Evolutionary conservation across 106 monocot genomes (phyloP).

Genomic region (Dioscorea zingiberensis): DNA sequence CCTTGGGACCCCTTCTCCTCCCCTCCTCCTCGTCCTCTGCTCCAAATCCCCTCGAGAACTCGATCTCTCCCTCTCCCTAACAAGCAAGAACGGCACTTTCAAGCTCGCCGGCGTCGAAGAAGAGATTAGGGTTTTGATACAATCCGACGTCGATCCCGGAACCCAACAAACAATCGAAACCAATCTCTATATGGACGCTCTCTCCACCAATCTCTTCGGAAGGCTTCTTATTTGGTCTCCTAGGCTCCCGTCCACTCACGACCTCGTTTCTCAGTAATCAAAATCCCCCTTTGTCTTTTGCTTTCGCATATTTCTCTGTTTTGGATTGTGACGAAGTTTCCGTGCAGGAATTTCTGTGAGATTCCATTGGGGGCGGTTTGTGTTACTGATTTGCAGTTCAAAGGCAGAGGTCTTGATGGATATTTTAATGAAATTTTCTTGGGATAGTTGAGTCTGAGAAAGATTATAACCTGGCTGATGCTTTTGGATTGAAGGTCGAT

Average conservation of each 20-base stretch:
- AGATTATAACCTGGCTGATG: constrained; percentile 3
- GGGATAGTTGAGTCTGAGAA: neutral
- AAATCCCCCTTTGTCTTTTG: neutral
- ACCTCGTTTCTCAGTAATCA: constrained; percentile 57
- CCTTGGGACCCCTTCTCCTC: neutral
- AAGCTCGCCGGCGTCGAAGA: constrained; percentile 17
- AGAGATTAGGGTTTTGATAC: constrained; percentile 22
- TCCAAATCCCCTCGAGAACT: constrained; percentile 38
- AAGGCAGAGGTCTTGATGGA: constrained; percentile 53
- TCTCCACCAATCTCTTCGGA: constrained; percentile 37
- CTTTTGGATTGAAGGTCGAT: constrained; percentile 42
- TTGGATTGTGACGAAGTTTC: neutral
- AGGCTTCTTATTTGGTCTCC: constrained; percentile 63
- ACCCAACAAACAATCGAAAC: constrained; percentile 13
- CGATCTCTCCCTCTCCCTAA: constrained; percentile 22
- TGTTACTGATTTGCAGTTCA: constrained; percentile 53
- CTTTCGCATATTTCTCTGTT: neutral
- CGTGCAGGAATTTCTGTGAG: constrained; percentile 48
- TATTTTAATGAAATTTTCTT: neutral
- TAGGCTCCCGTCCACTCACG: constrained; percentile 59
- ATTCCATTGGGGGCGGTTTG: constrained; percentile 56
- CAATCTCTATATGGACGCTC: constrained; percentile 35
- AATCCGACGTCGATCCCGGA: constrained; percentile 18
- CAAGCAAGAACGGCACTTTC: constrained; percentile 23
- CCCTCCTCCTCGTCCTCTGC: constrained; percentile 24